Base-by-base conservation (phyloP, 306 rosid genomes). In the Abrus pulchellus region DNA sequence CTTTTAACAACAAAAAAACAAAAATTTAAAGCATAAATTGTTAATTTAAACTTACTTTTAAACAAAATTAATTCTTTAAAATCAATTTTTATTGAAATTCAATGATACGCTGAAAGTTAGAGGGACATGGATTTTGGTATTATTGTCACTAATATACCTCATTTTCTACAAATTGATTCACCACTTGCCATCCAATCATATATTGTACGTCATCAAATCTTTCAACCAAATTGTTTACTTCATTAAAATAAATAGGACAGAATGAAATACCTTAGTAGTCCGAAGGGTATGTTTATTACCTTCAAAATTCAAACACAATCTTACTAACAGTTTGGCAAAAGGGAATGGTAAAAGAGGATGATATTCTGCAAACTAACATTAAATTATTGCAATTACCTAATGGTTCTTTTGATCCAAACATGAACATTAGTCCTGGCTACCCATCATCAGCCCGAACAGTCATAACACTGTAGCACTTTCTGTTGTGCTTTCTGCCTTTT, bases 381-480 rank as follows among this genome's bases (percentile, higher is more conserved):
- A 10, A 33, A 81, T 9, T 30, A 57, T 53, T 52, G 60, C 47
- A 53, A 77, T 29, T 28, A 73, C 68, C 69, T 11, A 28, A 29
- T 34, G 53, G 40, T 14, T 40, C 68, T n/a, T 54, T 32, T 59
- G 80, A 49, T 72, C 63, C 44, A 56, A 48, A 49, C 44, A 14
- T 50, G 40, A 63, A 43, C 54, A 66, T 72, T 76, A 86, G n/a
- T 78, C 54, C 11, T 54, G n/a, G 62, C 63, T 76, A 66, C 76
- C 74, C 90, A 64, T 82, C 83, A 64, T 64, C 80, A 38, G 90
- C 89, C 86, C 34, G 87, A 56, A 87, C 83, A 86, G 89, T 94
- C 20, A 86, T 53, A 76, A 89, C 88, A 67, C 98, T 91, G 48
- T 94, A 90, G 69, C 56, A 82, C 81, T 80, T 86, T 86, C 81